Evolutionary conservation across 164 flowering plant species (phyloP).

Genomic region (Vitis rotundifolia): DNA sequence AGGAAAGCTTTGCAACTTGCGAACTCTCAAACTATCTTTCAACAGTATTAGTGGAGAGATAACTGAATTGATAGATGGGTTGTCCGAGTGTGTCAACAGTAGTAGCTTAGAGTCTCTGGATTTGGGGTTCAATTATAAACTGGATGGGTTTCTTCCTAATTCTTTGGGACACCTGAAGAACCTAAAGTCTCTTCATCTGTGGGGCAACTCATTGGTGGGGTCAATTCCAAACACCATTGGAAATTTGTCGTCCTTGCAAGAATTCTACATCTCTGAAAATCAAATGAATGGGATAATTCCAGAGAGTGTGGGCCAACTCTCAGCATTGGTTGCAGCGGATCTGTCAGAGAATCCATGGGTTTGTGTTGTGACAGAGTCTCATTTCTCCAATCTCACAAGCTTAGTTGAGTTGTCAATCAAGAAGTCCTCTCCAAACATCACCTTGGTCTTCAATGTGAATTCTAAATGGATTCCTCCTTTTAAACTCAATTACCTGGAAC

Average conservation of each 20-base stretch:
- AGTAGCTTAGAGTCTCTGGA: constrained; percentile 3
- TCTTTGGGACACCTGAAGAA: constrained; percentile 11
- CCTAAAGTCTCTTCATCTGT: constrained; percentile 1
- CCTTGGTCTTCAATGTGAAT: no score
- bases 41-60: constrained; percentile 6
- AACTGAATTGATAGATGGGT: neutral
- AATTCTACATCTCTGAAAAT: constrained; percentile 3
- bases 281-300: constrained; percentile 21
- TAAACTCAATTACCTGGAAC: no score
- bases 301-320: constrained; percentile 15
- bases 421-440: no score
- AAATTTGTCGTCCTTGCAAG: constrained; percentile 9
- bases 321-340: constrained; percentile 1
- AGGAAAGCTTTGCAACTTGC: constrained; percentile 17
- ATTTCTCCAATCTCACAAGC: constrained; percentile 5
- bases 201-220: constrained; percentile 11
- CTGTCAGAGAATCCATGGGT: constrained; percentile 9
- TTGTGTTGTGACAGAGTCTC: constrained; percentile 19
- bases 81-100: constrained; percentile 1
- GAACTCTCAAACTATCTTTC: neutral
- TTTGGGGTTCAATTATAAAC: constrained; percentile 5
- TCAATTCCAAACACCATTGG: constrained; percentile 20
- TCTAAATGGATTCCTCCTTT: no score
- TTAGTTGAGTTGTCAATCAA: no score
- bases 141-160: constrained; percentile 14